These are phyloP conservation scores for Serendipita indica DNA, from an alignment of 768 basidiomycete genomes.

Conservation along the genomic window DNA sequence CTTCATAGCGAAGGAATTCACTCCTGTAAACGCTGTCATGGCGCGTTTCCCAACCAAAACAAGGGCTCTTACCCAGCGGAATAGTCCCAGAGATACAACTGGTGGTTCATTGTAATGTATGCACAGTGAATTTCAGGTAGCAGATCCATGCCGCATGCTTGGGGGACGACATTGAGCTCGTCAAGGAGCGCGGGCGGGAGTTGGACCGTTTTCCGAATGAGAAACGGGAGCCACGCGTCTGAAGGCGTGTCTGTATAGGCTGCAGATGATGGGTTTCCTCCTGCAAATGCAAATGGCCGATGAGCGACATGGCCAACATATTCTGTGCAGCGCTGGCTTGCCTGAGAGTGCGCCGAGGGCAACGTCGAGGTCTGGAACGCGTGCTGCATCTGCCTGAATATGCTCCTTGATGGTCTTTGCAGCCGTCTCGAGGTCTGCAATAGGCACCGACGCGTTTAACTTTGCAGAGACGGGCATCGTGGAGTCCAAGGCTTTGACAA, in stretches of 20 bases:
- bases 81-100: constrained; percentile 94
- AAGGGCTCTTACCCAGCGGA: constrained; percentile 57
- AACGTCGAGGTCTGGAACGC: constrained; percentile 7
- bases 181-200: constrained; percentile 13
- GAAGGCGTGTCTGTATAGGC: constrained; percentile 13
- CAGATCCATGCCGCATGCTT: constrained; percentile 47
- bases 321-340: background rate
- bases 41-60: background rate
- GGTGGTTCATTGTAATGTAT: constrained; percentile 91
- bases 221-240: constrained; percentile 15
- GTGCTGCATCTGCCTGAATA: constrained; percentile 4
- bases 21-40: constrained; percentile 38
- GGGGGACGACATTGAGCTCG: constrained; percentile 9
- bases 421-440: background rate
- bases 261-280: constrained; percentile 13
- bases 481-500: background rate
- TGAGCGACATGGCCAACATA: background rate
- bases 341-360: background rate
- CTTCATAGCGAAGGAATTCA: constrained; percentile 81
- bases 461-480: constrained; percentile 6
- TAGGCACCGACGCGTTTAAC: background rate
- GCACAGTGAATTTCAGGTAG: constrained; percentile 87
- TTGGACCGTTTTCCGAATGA: constrained; percentile 9
- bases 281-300: background rate
- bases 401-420: constrained; percentile 3